Percentiles rank a stretch among this genome's conserved stretches.
These are phyloP conservation scores for Candida insectalens DNA, from an alignment of 805 yeast species.

Conservation along the genomic window DNA sequence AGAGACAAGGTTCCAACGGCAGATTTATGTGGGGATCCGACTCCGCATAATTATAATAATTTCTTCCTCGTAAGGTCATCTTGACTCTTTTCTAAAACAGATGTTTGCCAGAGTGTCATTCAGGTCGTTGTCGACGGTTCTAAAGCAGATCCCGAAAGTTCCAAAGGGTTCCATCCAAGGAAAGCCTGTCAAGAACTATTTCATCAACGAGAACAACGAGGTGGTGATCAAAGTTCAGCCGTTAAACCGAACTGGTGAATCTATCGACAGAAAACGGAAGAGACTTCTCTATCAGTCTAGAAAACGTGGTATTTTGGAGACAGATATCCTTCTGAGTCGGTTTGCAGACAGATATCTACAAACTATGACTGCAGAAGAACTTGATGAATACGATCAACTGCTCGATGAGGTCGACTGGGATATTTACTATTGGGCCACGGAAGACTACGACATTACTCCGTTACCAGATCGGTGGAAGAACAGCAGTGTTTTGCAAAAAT, in stretches of 20 bases:
- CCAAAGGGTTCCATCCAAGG: constrained; percentile 13
- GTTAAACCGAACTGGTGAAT: constrained; percentile 64
- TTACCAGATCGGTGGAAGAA: constrained; percentile 81
- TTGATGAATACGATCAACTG: constrained; percentile 77
- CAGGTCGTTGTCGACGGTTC: no score
- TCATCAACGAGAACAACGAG: constrained; percentile 28
- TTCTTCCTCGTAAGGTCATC: no score
- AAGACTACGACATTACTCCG: constrained; percentile 70
- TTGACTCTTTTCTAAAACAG: no score
- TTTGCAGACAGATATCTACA: constrained; percentile 73
- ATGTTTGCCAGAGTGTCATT: no score
- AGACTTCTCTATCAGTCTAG: constrained; percentile 84
- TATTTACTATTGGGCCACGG: constrained; percentile 95
- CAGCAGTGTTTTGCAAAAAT: constrained; percentile 47
- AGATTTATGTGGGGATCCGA: no score
- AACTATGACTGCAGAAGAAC: constrained; percentile 47
- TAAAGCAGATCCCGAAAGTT: no score
- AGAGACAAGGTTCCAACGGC: no score
- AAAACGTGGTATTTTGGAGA: constrained; percentile 90
- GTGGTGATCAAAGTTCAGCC: constrained; percentile 67
- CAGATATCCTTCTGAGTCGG: constrained; percentile 75
- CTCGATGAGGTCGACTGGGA: constrained; percentile 99
- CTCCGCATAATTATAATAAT: no score
- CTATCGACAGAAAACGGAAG: constrained; percentile 69
- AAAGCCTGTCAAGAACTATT: constrained; percentile 12